Conservation (phyloP, 169 alveolate species). For the Eimeria nieschulzi region DNA sequence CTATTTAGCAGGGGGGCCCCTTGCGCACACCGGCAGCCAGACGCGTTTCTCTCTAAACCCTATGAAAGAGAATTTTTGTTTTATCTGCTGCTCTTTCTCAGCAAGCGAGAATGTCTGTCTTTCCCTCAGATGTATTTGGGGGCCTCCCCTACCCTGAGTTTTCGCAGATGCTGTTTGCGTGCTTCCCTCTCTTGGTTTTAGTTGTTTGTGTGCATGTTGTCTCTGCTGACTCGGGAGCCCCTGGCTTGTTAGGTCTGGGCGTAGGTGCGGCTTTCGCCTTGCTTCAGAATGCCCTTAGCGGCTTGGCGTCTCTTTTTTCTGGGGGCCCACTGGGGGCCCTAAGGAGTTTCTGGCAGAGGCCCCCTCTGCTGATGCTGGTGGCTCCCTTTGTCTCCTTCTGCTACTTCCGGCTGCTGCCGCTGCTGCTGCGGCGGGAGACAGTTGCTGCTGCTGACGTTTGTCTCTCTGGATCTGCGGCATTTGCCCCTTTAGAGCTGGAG, state of each 20-base stretch:
- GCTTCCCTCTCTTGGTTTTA: neutral
- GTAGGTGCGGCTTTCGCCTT: neutral
- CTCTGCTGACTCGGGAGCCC: neutral
- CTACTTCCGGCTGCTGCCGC: slow-evolving; percentile 35
- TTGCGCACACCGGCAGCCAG: too few relatives aligned
- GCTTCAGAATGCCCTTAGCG: neutral
- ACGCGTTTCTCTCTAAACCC: too few relatives aligned
- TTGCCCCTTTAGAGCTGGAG: neutral
- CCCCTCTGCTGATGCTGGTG: slow-evolving; percentile 25
- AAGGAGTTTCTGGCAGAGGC: neutral
- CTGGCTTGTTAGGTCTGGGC: neutral
- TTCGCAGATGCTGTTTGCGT: neutral
- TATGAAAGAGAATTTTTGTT: too few relatives aligned
- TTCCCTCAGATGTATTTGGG: neutral
- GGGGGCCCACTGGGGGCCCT: slow-evolving; percentile 11
- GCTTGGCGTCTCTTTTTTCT: neutral
- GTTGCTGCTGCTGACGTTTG: neutral
- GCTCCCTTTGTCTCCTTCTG: neutral
- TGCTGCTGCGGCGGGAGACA: neutral
- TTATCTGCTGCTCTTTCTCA: too few relatives aligned
- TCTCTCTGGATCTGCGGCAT: neutral
- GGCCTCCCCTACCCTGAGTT: slow-evolving; percentile 9
- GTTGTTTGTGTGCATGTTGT: slow-evolving; percentile 6
- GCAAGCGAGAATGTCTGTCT: neutral
- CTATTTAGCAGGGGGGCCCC: too few relatives aligned